Base-by-base conservation (phyloP, 73 alveolate species). In the Paramecium tetraurelia region DNA sequence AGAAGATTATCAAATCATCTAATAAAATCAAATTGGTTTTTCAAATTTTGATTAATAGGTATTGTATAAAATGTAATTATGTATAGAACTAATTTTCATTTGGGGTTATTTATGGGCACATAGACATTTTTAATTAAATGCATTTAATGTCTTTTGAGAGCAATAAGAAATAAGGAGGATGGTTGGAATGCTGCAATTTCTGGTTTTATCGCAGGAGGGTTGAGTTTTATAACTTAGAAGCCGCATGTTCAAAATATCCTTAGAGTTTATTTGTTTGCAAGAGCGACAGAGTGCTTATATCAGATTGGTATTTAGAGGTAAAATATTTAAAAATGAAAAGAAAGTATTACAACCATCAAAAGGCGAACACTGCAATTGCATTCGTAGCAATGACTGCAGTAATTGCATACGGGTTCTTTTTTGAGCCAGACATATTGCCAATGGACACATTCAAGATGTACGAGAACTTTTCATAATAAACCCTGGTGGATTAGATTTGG, bases 401-500 rank as follows among this genome's bases (percentile, higher is more conserved):
- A 12, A 38, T 75, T 1, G 58, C 87, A 16, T 75, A 75, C 38
- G 58, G 63, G 36, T 75, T 38, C 46, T 75, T 75, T 38, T 75
- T 75, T 38, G 87, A 75, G n/a, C 87, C 87, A n/a, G 87, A 75
- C 35, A 35, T 75, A 11, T 41, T 75, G 8, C 87, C 87, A 12
- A 38, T 75, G 38, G 87, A 75, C 33, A 75, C 87, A 4, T 75
- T 38, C 11, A 75, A 75, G n/a, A 75, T 75, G 87, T 75, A 75
- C 38, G 59, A 75, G 14, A 75, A 75, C 68, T 75, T 75, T 75
- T 75, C 87, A 38, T 41, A 75, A 75, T 18, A 75, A 75, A 38
- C 87, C 11, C 35, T 75, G 4, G 46, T 22, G 38, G 87, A 75
- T 75, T 75, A 35, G 8, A 33, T 75, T 16, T 75, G 87, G 87